These are phyloP conservation scores for Theileria luwenshuni DNA, from an alignment of 169 alveolate genomes.

Conservation along the genomic window DNA sequence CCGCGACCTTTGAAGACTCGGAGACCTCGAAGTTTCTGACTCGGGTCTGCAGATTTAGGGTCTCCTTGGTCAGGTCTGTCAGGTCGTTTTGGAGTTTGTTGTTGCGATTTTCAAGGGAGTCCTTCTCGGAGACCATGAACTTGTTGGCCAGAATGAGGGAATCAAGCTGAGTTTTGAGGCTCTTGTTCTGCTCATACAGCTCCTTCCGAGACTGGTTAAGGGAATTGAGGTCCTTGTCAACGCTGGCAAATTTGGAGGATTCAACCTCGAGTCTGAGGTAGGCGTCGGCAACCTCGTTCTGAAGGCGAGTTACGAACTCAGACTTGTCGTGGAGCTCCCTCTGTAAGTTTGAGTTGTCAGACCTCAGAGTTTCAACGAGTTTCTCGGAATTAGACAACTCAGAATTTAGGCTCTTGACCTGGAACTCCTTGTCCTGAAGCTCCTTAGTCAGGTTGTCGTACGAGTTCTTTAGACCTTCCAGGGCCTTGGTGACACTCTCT, in stretches of 20 bases:
- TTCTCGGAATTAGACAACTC: constrained; percentile 32
- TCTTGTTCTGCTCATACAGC: constrained; percentile 23
- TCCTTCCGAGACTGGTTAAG: constrained; percentile 25
- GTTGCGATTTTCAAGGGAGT: constrained; percentile 23
- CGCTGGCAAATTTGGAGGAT: constrained; percentile 28
- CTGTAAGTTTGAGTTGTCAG: constrained; percentile 28
- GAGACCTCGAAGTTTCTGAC: constrained; percentile 27
- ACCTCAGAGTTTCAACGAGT: constrained; percentile 32
- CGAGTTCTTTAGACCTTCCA: constrained; percentile 50
- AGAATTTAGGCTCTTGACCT: constrained; percentile 33
- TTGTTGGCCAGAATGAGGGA: constrained; percentile 33
- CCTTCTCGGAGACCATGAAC: constrained; percentile 35
- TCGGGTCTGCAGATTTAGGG: constrained; percentile 11
- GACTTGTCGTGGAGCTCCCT: constrained; percentile 37
- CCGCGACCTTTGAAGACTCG: constrained; percentile 33
- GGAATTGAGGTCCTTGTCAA: constrained; percentile 22
- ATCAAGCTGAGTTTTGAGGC: constrained; percentile 37
- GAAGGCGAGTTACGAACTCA: constrained; percentile 37
- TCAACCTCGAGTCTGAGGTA: constrained; percentile 53
- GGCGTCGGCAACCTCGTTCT: constrained; percentile 41
- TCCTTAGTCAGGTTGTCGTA: constrained; percentile 60
- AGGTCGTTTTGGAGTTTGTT: constrained; percentile 41
- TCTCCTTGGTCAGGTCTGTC: constrained; percentile 33
- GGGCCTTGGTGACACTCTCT: constrained; percentile 19
- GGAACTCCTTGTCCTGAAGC: constrained; percentile 18